phyloP scores from a whole-genome alignment of 371 early-diverging fungal genomes.

The Dinochytrium kinnereticum region DNA sequence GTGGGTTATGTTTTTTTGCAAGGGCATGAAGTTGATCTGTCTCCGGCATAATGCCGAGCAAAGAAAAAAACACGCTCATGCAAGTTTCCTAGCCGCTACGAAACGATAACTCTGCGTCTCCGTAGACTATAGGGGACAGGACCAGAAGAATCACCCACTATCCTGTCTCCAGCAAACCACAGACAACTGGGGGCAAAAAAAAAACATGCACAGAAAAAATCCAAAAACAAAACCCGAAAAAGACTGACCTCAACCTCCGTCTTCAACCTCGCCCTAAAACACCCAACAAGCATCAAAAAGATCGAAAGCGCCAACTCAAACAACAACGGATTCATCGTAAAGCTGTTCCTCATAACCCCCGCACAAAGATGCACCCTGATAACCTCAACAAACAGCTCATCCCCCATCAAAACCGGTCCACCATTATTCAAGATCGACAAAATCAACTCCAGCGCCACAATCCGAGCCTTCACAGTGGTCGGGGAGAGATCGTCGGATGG shows the following conservation, averaged over 20 bases:
- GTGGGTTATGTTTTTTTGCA: too few relatives aligned
- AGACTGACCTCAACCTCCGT: constrained; percentile 68
- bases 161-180: too few relatives aligned
- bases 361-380: constrained; percentile 78
- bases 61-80: too few relatives aligned
- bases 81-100: too few relatives aligned
- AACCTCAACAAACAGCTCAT: constrained; percentile 66
- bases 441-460: constrained; percentile 64
- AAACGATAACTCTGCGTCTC: too few relatives aligned
- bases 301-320: constrained; percentile 83
- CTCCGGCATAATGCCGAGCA: too few relatives aligned
- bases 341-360: constrained; percentile 77
- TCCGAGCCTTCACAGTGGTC: constrained; percentile 38
- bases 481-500: constrained; percentile 44
- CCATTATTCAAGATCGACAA: constrained; percentile 67
- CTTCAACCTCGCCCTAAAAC: constrained; percentile 73
- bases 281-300: constrained; percentile 75
- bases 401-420: constrained; percentile 58
- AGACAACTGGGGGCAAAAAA: too few relatives aligned
- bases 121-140: too few relatives aligned
- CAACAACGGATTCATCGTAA: constrained; percentile 74
- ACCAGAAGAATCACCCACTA: too few relatives aligned
- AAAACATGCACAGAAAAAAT: too few relatives aligned
- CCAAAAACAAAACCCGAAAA: too few relatives aligned
- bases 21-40: too few relatives aligned